A percentile compares a stretch with the other conserved stretches of the same genome.
phyloP scores from a whole-genome alignment of 805 yeast species.

The Kuraishia cidri region DNA sequence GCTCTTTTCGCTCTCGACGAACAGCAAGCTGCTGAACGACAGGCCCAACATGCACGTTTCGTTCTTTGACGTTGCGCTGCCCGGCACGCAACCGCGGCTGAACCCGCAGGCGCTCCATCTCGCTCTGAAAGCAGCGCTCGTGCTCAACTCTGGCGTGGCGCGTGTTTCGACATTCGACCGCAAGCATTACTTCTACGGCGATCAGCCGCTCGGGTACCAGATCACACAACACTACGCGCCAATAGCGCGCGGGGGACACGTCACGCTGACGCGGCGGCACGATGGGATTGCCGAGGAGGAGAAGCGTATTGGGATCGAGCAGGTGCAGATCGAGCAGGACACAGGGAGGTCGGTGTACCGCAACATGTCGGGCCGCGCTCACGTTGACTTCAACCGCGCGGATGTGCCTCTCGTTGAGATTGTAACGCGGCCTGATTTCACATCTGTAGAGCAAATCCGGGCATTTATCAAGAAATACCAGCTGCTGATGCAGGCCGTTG shows the following conservation, averaged over 20 bases:
- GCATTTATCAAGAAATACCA: constrained; percentile 80
- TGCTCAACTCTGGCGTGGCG: constrained; percentile 54
- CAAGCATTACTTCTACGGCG: constrained; percentile 93
- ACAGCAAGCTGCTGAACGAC: constrained; percentile 12
- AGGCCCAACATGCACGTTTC: constrained; percentile 65
- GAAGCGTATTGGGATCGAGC: constrained; percentile 55
- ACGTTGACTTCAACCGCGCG: constrained; percentile 76
- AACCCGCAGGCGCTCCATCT: constrained; percentile 65
- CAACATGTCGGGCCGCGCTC: constrained; percentile 22
- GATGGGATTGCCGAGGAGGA: constrained; percentile 42
- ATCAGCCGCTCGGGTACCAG: constrained; percentile 94
- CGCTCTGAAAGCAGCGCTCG: constrained; percentile 67
- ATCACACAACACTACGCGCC: constrained; percentile 87
- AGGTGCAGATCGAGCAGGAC: constrained; percentile 91
- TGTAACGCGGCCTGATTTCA: constrained; percentile 86
- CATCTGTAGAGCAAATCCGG: constrained; percentile 54
- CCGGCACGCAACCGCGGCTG: constrained; percentile 85
- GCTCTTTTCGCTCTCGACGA: constrained; percentile 60
- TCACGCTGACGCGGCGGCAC: constrained; percentile 35
- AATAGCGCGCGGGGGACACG: constrained; percentile 57
- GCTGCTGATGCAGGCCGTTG: constrained; percentile 54
- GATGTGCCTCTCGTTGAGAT: constrained; percentile 84
- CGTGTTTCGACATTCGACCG: constrained; percentile 68
- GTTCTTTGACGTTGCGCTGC: constrained; percentile 76
- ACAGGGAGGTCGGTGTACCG: constrained; percentile 74